phyloP scores from a whole-genome alignment of 306 rosid genomes.

The Lathyrus sativus region DNA sequence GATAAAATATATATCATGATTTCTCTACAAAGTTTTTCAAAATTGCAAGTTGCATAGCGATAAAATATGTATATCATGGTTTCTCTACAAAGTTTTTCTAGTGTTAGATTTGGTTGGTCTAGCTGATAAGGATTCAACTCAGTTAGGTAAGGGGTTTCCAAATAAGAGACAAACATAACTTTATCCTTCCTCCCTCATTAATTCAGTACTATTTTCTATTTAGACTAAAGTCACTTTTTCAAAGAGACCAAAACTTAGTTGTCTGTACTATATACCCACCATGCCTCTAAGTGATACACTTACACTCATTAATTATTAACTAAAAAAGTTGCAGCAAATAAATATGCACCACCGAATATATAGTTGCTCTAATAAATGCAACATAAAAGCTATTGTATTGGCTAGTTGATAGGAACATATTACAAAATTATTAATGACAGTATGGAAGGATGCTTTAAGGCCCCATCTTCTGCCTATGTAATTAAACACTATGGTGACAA shows the following conservation, averaged over 20 bases:
- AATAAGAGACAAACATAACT: constrained; percentile 36
- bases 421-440: too few relatives aligned
- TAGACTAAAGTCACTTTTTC: constrained; percentile 24
- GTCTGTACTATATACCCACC: constrained; percentile 24
- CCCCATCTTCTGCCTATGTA: too few relatives aligned
- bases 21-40: too few relatives aligned
- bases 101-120: too few relatives aligned
- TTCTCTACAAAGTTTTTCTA: too few relatives aligned
- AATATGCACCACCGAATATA: constrained; percentile 12
- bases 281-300: constrained; percentile 3
- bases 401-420: neutral
- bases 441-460: too few relatives aligned
- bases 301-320: constrained; percentile 5
- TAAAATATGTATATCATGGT: too few relatives aligned
- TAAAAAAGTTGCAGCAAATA: constrained; percentile 23
- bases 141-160: constrained; percentile 24
- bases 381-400: constrained; percentile 21
- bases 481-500: too few relatives aligned
- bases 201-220: neutral
- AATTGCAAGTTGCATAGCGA: too few relatives aligned
- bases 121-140: too few relatives aligned
- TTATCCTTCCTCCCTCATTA: constrained; percentile 16
- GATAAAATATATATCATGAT: too few relatives aligned
- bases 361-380: constrained; percentile 30
- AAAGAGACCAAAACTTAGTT: constrained; percentile 18